Evolutionary conservation across 305 asterid genomes (phyloP).

Genomic region (Lippia alba): DNA sequence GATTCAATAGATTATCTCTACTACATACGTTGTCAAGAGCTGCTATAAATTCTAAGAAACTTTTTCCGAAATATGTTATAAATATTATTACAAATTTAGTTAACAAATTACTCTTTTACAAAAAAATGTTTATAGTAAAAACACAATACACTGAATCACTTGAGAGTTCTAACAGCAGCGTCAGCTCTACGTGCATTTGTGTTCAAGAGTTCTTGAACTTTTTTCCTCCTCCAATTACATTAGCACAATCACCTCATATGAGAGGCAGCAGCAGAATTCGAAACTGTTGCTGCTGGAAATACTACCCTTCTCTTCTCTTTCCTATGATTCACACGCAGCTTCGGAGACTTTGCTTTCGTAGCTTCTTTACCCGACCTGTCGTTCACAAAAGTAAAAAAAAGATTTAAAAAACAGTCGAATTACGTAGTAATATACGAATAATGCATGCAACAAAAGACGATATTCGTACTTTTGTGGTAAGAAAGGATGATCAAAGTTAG

Average conservation of each 20-base stretch:
- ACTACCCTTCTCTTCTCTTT: conserved; percentile 60
- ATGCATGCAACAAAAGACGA: background rate
- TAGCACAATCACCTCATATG: conserved; percentile 62
- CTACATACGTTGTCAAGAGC: no score
- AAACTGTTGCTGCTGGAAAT: conserved; percentile 38
- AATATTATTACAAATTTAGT: conserved; percentile 5
- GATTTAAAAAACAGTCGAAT: background rate
- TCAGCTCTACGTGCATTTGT: background rate
- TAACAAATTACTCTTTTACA: background rate
- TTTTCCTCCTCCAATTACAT: background rate
- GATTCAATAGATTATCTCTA: no score
- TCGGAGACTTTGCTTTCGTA: conserved; percentile 83
- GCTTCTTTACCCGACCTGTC: conserved; percentile 68
- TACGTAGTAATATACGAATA: background rate
- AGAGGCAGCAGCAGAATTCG: conserved; percentile 65
- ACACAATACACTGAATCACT: background rate
- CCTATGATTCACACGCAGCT: conserved; percentile 56
- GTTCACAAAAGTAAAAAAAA: background rate
- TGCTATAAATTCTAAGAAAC: no score
- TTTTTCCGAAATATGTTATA: no score
- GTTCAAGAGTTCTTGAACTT: conserved; percentile 72
- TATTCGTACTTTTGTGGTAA: conserved; percentile 72
- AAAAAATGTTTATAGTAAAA: background rate
- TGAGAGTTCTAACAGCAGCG: no score
- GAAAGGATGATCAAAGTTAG: conserved; percentile 79